Base-by-base conservation (phyloP, 1,284 basidiomycete genomes). In the Afroboletus lepidellus region DNA sequence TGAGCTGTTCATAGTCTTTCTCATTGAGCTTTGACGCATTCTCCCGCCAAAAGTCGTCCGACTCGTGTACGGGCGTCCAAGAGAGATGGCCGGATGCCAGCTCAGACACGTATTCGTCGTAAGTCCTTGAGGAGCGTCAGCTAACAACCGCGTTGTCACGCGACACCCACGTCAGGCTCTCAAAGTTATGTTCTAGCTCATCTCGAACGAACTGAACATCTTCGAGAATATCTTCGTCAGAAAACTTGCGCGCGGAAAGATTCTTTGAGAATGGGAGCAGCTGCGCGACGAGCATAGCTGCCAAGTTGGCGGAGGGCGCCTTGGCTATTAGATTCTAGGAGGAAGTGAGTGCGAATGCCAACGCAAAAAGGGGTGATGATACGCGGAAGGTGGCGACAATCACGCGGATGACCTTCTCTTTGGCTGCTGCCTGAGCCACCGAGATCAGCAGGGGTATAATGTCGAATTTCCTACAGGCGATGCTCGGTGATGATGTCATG, bases 351-450 rank as follows among this genome's bases (percentile, higher is more conserved):
- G 50, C 57, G 18, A 63, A 24, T 13, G 11, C 27, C 34, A 8
- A 15, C 44, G 29, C 18, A 24, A 24, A 29, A 29, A n/a, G 9
- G 11, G 38, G 41, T 25, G 21, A 33, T 48, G 51, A 63, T 65
- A 93, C 93, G 55, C 87, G 78, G 74, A 98, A 91, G 0, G 94
- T 95, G 8, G 96, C 92, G 11, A 98, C 79, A 48, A 96, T 85
- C n/a, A 99, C 90, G 18, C 96, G 87, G 56, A 94, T 90, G 25
- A 99, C 93, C 71, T 99, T 99, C 74, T 99, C 96, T 74, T 99
- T 99, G 39, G 92, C 90, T 1, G 95, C 95, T 18, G 75, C 82
- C 69, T 95, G 92, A 3, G 94, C 94, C 27, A 94, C 84, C 39
- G 90, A 85, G 34, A 87, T 87, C 33, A 99, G 79, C 18, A 93